Conservation (phyloP, 441 rosid species). For the Biscutella laevigata region DNA sequence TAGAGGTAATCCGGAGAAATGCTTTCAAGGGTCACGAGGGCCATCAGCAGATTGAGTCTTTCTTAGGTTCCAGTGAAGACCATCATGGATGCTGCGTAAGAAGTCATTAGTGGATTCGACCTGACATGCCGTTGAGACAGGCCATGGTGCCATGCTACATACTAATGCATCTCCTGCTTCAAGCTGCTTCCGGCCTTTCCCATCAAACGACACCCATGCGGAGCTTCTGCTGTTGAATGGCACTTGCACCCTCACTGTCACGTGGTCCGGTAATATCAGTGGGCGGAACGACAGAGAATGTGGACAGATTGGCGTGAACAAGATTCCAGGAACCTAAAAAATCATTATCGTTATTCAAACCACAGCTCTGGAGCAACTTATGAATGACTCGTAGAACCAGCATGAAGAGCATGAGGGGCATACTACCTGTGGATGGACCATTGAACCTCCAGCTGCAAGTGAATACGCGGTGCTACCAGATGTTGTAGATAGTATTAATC, state of each 20-base stretch:
- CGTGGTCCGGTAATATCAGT: slow-evolving; percentile 88
- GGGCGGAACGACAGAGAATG: slow-evolving; percentile 97
- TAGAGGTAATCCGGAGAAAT: not conserved
- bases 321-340: slow-evolving; percentile 90
- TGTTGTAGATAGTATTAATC: slow-evolving; percentile 92
- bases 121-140: slow-evolving; percentile 90
- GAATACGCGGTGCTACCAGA: slow-evolving; percentile 99
- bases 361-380: not conserved
- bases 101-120: slow-evolving; percentile 80
- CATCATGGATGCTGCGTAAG: slow-evolving; percentile 83
- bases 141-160: slow-evolving; percentile 98
- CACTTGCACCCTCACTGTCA: slow-evolving; percentile 55
- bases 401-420: not conserved
- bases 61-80: slow-evolving; percentile 94
- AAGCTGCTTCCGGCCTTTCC: slow-evolving; percentile 75
- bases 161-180: slow-evolving; percentile 86
- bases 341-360: not conserved
- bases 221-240: slow-evolving; percentile 89
- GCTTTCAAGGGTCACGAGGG: slow-evolving; percentile 29
- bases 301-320: slow-evolving; percentile 96
- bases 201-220: slow-evolving; percentile 95
- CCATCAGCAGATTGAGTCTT: slow-evolving; percentile 79
- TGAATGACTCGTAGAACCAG: not conserved
- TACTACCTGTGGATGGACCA: slow-evolving; percentile 97
- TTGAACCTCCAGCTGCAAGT: slow-evolving; percentile 97